Conservation (phyloP, 257 asterid genomes). For the Solanum lignicaule region DNA sequence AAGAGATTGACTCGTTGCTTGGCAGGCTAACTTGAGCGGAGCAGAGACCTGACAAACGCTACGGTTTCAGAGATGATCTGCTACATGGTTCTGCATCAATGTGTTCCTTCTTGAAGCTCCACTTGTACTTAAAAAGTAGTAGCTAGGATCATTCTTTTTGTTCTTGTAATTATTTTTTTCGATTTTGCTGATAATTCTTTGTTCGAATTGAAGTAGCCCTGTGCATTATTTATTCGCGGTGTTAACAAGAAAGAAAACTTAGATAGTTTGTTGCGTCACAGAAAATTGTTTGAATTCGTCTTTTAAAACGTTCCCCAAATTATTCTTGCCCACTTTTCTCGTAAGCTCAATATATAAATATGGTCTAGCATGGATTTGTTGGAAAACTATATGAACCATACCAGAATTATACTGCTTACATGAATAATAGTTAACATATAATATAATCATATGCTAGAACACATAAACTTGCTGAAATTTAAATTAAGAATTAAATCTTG, state of each 20-base stretch:
- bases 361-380: too few relatives aligned
- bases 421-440: too few relatives aligned
- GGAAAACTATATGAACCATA: too few relatives aligned
- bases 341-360: background rate
- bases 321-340: background rate
- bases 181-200: background rate
- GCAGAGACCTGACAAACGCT: background rate
- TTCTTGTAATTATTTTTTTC: background rate
- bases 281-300: background rate
- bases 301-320: background rate
- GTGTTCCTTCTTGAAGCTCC: slow-evolving; percentile 1
- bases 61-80: background rate
- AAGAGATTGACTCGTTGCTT: background rate
- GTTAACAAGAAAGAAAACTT: background rate
- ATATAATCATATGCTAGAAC: too few relatives aligned
- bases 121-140: background rate
- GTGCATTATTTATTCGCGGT: background rate
- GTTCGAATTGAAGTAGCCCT: background rate
- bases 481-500: too few relatives aligned
- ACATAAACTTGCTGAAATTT: too few relatives aligned
- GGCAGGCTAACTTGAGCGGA: background rate
- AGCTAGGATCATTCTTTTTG: background rate
- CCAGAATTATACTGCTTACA: too few relatives aligned
- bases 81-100: background rate
- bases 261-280: background rate